Percentiles rank a stretch among this genome's conserved stretches.
phyloP scores from a whole-genome alignment of 1,284 basidiomycete species.

The Schizophyllum commune region DNA sequence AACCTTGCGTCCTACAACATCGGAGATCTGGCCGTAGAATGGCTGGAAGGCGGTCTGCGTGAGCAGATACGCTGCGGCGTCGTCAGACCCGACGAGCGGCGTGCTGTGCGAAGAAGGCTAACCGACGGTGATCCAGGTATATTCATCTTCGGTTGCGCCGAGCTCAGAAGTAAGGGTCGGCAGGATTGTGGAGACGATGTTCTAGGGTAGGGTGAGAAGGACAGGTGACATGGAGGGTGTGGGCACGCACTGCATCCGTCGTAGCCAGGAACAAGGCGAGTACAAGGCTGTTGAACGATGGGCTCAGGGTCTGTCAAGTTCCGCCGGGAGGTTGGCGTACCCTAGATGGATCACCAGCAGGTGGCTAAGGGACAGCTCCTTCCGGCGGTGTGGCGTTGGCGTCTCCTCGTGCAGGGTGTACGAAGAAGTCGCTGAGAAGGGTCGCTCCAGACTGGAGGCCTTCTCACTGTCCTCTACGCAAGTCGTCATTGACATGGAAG shows the following conservation, averaged over 20 bases:
- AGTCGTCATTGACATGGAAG: background rate
- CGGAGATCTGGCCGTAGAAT: slow-evolving; percentile 69
- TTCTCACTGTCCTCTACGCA: background rate
- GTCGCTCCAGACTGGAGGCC: background rate
- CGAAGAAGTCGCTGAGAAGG: background rate
- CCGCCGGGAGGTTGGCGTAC: background rate
- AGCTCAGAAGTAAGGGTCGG: slow-evolving; percentile 69
- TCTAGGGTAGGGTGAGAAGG: slow-evolving; percentile 32
- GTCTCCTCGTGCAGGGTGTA: background rate
- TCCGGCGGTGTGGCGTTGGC: background rate
- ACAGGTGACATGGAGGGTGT: background rate
- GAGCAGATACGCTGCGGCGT: slow-evolving; percentile 52
- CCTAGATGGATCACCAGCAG: background rate
- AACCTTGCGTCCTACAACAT: slow-evolving; percentile 71
- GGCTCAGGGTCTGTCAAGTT: slow-evolving; percentile 4
- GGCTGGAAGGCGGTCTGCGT: slow-evolving; percentile 79
- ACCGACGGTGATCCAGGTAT: slow-evolving; percentile 72
- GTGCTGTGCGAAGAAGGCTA: background rate
- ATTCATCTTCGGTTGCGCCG: slow-evolving; percentile 55
- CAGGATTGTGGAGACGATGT: slow-evolving; percentile 73
- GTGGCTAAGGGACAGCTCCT: background rate
- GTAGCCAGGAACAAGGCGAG: slow-evolving; percentile 73
- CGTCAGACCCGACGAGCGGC: background rate
- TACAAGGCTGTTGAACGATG: slow-evolving; percentile 29
- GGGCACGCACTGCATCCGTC: slow-evolving; percentile 61